Percentiles rank a stretch among this genome's conserved stretches.
phyloP scores from a whole-genome alignment of 768 basidiomycete genomes.

The Boletellus ananas region DNA sequence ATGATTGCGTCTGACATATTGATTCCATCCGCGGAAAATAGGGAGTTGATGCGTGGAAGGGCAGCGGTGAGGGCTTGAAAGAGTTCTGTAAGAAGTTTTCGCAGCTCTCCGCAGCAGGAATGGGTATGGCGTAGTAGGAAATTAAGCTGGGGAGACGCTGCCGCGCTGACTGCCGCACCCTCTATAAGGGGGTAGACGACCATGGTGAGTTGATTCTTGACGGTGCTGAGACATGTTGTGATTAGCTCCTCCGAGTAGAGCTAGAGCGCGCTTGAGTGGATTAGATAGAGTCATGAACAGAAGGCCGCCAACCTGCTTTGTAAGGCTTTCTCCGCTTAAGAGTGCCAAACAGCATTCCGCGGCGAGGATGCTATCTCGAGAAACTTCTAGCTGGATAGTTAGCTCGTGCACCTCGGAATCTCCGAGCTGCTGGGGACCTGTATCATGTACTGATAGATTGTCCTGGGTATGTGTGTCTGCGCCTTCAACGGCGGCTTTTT shows the following conservation, averaged over 20 bases:
- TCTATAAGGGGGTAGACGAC: slow-evolving; percentile 87
- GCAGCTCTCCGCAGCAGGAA: slow-evolving; percentile 32
- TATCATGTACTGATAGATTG: slow-evolving; percentile 1
- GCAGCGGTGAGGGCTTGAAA: slow-evolving; percentile 71
- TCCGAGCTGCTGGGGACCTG: slow-evolving; percentile 30
- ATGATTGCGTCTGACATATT: slow-evolving; percentile 84
- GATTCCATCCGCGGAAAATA: slow-evolving; percentile 69
- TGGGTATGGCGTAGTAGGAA: slow-evolving; percentile 46
- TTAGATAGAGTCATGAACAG: background rate
- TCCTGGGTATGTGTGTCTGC: slow-evolving; percentile 2
- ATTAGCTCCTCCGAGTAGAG: slow-evolving; percentile 95
- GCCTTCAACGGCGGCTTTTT: slow-evolving; percentile 26
- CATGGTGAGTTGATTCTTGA: slow-evolving; percentile 78
- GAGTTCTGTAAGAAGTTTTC: slow-evolving; percentile 57
- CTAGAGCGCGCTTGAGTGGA: slow-evolving; percentile 34
- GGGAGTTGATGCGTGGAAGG: slow-evolving; percentile 68
- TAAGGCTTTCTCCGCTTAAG: slow-evolving; percentile 71
- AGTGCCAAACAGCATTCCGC: slow-evolving; percentile 81
- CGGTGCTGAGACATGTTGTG: slow-evolving; percentile 64
- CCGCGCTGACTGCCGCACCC: slow-evolving; percentile 43
- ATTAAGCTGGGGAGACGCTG: slow-evolving; percentile 47
- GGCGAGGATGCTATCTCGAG: slow-evolving; percentile 72
- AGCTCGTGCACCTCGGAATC: slow-evolving; percentile 52
- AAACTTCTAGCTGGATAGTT: slow-evolving; percentile 50
- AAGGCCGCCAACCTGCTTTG: slow-evolving; percentile 68